These are phyloP conservation scores for Coemansia sp. DNA, from an alignment of 192 early-diverging fungal genomes.

Conservation along the genomic window DNA sequence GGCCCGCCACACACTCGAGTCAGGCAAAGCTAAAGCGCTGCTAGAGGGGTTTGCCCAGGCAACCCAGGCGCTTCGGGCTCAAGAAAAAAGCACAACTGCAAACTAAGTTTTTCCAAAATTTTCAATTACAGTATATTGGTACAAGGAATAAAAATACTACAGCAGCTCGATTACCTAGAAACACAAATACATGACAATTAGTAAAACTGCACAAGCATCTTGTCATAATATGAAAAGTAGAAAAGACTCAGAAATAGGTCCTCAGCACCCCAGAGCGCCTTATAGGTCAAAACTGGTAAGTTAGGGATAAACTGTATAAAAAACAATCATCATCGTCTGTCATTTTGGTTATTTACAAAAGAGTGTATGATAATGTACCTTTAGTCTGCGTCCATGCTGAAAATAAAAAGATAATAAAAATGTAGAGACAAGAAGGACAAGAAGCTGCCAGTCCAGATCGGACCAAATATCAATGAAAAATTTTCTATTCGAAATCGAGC, in stretches of 20 bases:
- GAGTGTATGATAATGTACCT: background rate
- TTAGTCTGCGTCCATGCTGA: background rate
- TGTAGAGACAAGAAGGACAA: background rate
- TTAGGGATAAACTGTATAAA: slow-evolving; percentile 37
- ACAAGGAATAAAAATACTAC: slow-evolving; percentile 7
- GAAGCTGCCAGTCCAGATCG: background rate
- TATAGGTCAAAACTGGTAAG: slow-evolving; percentile 17
- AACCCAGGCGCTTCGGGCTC: slow-evolving; percentile 25
- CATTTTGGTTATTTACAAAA: background rate
- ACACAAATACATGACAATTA: slow-evolving; percentile 1
- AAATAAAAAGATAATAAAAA: background rate
- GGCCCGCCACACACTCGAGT: slow-evolving; percentile 70
- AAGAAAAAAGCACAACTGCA: slow-evolving; percentile 11
- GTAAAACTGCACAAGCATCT: background rate
- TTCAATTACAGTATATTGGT: background rate
- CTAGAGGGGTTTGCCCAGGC: slow-evolving; percentile 64
- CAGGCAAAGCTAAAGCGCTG: slow-evolving; percentile 65
- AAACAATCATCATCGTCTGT: slow-evolving; percentile 26
- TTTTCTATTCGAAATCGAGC: background rate
- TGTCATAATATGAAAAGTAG: background rate
- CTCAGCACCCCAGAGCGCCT: slow-evolving; percentile 18
- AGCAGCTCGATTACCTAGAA: too few relatives aligned
- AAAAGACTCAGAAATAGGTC: slow-evolving; percentile 30
- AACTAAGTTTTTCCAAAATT: background rate
- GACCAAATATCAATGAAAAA: background rate